phyloP scores from a whole-genome alignment of 345 rosid species.

The Aegle marmelos region DNA sequence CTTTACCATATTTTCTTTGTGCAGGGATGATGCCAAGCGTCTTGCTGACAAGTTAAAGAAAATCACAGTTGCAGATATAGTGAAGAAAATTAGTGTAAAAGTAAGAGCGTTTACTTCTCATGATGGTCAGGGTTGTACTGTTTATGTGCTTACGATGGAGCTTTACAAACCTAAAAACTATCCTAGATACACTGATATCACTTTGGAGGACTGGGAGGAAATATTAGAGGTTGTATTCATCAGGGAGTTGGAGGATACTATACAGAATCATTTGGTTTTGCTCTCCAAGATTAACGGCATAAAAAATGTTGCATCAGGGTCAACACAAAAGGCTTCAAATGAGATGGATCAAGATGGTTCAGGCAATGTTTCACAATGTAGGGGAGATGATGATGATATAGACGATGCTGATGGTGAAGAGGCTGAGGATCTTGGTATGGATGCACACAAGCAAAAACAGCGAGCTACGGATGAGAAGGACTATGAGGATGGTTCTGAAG shows the following conservation, averaged over 20 bases:
- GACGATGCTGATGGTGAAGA: constrained; percentile 52
- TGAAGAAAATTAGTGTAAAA: constrained; percentile 65
- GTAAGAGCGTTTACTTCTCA: constrained; percentile 51
- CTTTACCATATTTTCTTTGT: constrained; percentile 23
- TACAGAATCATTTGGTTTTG: constrained; percentile 64
- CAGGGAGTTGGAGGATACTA: constrained; percentile 91
- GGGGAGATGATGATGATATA: constrained; percentile 34
- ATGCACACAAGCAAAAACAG: constrained; percentile 59
- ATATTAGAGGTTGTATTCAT: constrained; percentile 46
- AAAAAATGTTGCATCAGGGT: constrained; percentile 35
- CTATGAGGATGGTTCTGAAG: constrained; percentile 64
- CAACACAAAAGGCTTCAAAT: constrained; percentile 34
- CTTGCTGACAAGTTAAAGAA: constrained; percentile 78
- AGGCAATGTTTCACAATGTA: constrained; percentile 25
- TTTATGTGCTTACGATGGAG: constrained; percentile 80
- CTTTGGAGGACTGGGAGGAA: constrained; percentile 63
- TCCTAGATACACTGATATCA: constrained; percentile 42
- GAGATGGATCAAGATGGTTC: constrained; percentile 49
- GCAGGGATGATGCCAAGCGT: constrained; percentile 64
- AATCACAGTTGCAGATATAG: constrained; percentile 74
- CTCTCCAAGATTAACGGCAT: constrained; percentile 75
- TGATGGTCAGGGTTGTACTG: constrained; percentile 35
- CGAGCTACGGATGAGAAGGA: constrained; percentile 72
- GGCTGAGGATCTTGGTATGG: constrained; percentile 81
- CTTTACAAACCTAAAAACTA: constrained; percentile 60